Percentiles rank a stretch among this genome's conserved stretches.
phyloP scores from a whole-genome alignment of 202 grass and related monocot genomes.

The Schoenoplectus tabernaemontani region DNA sequence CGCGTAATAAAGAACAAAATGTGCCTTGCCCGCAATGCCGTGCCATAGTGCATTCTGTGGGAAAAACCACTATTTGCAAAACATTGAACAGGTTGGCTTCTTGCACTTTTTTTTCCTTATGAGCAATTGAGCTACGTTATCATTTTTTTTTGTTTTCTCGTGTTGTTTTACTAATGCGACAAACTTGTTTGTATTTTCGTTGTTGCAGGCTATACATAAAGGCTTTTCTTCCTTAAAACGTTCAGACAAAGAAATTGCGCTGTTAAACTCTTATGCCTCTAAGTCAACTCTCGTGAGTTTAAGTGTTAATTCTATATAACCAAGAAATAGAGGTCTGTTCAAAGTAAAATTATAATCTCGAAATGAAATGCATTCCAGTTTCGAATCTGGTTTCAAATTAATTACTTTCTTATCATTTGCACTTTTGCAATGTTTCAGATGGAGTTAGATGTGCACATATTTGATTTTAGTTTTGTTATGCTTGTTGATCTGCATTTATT shows the following conservation, averaged over 20 bases:
- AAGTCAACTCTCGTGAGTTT: slow-evolving; percentile 70
- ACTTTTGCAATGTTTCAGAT: background rate
- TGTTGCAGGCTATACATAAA: slow-evolving; percentile 79
- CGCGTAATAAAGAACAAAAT: slow-evolving; percentile 42
- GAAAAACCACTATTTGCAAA: slow-evolving; percentile 93
- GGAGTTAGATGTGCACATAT: background rate
- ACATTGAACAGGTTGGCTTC: slow-evolving; percentile 71
- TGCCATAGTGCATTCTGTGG: slow-evolving; percentile 69
- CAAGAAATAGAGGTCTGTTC: background rate
- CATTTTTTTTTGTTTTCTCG: slow-evolving; percentile 9
- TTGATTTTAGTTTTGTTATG: too few species aligned
- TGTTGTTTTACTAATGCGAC: background rate
- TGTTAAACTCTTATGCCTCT: slow-evolving; percentile 73
- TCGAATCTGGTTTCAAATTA: slow-evolving; percentile 9
- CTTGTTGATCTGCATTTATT: background rate
- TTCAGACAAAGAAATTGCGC: slow-evolving; percentile 76
- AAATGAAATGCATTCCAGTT: background rate
- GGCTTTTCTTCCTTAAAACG: slow-evolving; percentile 64
- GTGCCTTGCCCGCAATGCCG: slow-evolving; percentile 83
- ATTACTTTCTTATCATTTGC: background rate
- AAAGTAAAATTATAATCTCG: slow-evolving; percentile 5
- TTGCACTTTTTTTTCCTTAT: slow-evolving; percentile 11
- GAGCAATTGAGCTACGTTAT: background rate
- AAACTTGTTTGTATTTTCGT: slow-evolving; percentile 17
- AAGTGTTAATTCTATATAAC: background rate